Percentiles rank a stretch among this genome's conserved stretches.
phyloP scores from a whole-genome alignment of 805 yeast genomes.

The Candida coquimbonensis region DNA sequence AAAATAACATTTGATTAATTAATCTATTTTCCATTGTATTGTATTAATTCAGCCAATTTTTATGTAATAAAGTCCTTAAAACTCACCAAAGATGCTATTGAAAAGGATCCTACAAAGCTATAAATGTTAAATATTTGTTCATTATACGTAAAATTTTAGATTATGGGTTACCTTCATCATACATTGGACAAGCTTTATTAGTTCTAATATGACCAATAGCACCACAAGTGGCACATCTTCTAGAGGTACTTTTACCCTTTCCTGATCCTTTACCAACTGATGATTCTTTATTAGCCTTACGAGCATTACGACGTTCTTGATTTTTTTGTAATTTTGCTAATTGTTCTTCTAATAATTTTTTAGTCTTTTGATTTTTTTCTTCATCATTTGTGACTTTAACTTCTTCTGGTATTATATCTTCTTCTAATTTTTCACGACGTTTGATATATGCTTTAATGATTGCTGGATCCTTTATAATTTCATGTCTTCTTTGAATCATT shows the following conservation, averaged over 20 bases:
- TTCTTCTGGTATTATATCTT: slow-evolving; percentile 66
- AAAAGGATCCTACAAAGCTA: background rate
- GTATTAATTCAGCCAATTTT: too few species aligned
- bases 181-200: slow-evolving; percentile 83
- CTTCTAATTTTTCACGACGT: slow-evolving; percentile 54
- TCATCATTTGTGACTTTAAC: slow-evolving; percentile 75
- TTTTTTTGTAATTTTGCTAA: slow-evolving; percentile 77
- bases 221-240: slow-evolving; percentile 94
- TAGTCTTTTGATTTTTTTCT: slow-evolving; percentile 71
- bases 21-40: too few species aligned
- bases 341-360: slow-evolving; percentile 73
- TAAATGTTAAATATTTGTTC: background rate
- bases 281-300: slow-evolving; percentile 43
- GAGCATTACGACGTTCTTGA: slow-evolving; percentile 55
- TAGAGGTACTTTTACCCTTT: slow-evolving; percentile 37
- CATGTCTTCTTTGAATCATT: slow-evolving; percentile 72
- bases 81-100: too few species aligned
- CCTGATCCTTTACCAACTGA: slow-evolving; percentile 20
- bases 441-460: slow-evolving; percentile 79
- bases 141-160: background rate
- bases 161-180: slow-evolving; percentile 36
- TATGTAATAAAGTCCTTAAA: too few species aligned
- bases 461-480: slow-evolving; percentile 75
- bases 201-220: slow-evolving; percentile 93
- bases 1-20: too few species aligned